Conservation (phyloP, 768 basidiomycete genomes). For the Jaapia argillacea region DNA sequence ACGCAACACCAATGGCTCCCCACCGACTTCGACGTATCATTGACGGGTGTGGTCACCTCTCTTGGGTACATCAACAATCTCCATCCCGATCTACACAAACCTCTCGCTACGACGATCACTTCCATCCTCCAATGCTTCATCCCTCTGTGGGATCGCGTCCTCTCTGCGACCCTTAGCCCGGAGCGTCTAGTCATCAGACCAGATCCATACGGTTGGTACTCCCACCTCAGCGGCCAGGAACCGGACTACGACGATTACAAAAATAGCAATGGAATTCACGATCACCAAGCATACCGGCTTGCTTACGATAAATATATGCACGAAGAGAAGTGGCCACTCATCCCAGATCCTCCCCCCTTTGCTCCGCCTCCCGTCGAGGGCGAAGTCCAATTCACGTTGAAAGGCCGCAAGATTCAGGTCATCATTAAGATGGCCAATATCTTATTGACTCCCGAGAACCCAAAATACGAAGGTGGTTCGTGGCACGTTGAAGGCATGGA, state of each 20-base stretch:
- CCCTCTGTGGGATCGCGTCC: conserved; percentile 18
- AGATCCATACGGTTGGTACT: conserved; percentile 7
- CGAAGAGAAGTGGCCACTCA: conserved; percentile 5
- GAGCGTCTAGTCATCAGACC: conserved; percentile 2
- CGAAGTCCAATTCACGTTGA: neutral
- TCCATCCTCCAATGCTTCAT: conserved; percentile 12
- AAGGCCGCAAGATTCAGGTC: neutral
- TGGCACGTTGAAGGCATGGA: conserved; percentile 2
- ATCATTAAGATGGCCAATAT: conserved; percentile 1
- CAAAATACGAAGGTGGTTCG: neutral
- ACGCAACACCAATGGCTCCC: conserved; percentile 18
- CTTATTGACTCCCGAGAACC: neutral
- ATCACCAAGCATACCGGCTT: neutral
- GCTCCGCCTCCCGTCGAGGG: neutral
- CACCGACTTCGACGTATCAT: conserved; percentile 15
- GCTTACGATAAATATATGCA: conserved; percentile 1
- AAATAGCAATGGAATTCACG: neutral
- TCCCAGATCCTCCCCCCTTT: conserved; percentile 9
- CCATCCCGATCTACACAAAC: conserved; percentile 10
- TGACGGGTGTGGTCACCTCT: conserved; percentile 10
- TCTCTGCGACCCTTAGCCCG: conserved; percentile 6
- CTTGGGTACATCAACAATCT: conserved; percentile 20
- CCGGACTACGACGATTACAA: neutral
- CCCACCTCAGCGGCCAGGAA: neutral
- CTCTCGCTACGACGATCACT: conserved; percentile 11